Percentiles rank a stretch among this genome's conserved stretches.
These are phyloP conservation scores for Salvia hispanica DNA, from an alignment of 257 asterid genomes.

Conservation along the genomic window DNA sequence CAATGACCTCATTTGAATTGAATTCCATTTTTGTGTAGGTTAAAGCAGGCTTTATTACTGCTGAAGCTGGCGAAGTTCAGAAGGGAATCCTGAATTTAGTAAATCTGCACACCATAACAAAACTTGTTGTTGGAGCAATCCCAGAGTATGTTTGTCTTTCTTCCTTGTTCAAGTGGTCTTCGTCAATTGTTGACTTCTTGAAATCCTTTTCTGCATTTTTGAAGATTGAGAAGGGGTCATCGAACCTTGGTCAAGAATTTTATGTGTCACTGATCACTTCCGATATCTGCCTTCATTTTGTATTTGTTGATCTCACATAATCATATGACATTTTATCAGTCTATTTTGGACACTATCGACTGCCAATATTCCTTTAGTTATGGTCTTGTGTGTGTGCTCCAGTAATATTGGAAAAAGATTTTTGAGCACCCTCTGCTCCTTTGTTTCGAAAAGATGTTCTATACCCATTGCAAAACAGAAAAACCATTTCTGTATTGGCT, in stretches of 20 bases:
- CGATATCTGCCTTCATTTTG: neutral
- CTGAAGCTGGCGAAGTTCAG: slow-evolving; percentile 66
- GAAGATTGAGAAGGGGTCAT: neutral
- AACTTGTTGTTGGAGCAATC: slow-evolving; percentile 75
- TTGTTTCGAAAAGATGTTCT: too few species aligned
- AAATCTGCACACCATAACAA: slow-evolving; percentile 47
- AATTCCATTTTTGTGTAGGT: slow-evolving; percentile 49
- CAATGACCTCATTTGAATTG: neutral
- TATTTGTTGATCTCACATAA: neutral
- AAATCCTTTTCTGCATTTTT: neutral
- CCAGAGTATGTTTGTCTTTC: slow-evolving; percentile 60
- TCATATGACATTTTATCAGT: too few species aligned
- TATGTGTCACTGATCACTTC: neutral
- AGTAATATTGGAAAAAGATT: too few species aligned
- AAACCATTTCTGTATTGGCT: too few species aligned
- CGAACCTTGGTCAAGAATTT: neutral
- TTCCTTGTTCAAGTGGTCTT: slow-evolving; percentile 18
- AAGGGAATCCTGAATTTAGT: slow-evolving; percentile 69
- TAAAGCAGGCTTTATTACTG: slow-evolving; percentile 53
- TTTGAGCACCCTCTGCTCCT: too few species aligned
- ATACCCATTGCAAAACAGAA: too few species aligned
- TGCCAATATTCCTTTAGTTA: too few species aligned
- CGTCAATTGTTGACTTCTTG: neutral
- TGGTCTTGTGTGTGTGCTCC: too few species aligned
- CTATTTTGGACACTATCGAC: too few species aligned